These are phyloP conservation scores for Colletotrichum chlorophyti DNA, from an alignment of 2,329 filamentous ascomycete species.

Conservation along the genomic window DNA sequence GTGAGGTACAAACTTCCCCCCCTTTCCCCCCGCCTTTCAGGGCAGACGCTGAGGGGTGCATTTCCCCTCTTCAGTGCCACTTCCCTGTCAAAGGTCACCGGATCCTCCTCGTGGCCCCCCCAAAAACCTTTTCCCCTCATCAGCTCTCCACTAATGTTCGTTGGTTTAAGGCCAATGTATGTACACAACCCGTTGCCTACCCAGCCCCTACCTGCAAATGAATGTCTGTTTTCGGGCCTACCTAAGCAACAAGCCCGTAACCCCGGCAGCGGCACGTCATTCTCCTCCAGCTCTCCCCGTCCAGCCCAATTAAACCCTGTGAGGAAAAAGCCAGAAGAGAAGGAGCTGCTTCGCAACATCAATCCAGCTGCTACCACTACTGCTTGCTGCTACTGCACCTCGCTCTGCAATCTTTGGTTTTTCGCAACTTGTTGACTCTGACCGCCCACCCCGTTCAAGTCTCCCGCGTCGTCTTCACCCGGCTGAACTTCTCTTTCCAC, in stretches of 20 bases:
- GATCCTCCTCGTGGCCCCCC: not conserved
- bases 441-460: too few species aligned
- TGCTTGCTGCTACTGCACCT: too few species aligned
- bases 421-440: too few species aligned
- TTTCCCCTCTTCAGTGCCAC: not conserved
- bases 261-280: constrained; percentile 29
- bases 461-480: too few species aligned
- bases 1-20: too few species aligned
- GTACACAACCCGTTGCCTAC: too few species aligned
- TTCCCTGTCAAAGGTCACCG: not conserved
- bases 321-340: too few species aligned
- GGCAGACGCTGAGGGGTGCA: constrained; percentile 1
- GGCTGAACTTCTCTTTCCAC: too few species aligned
- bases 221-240: too few species aligned
- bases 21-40: constrained; percentile 14
- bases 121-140: constrained; percentile 1
- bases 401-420: too few species aligned
- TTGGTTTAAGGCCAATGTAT: not conserved
- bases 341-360: not conserved
- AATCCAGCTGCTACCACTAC: too few species aligned
- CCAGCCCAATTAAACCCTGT: not conserved
- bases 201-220: too few species aligned
- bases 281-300: not conserved
- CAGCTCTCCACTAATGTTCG: not conserved
- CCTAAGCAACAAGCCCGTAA: constrained; percentile 7